Evolutionary conservation across 306 rosid species (phyloP), one percentile per base, ranked within the genome.

Genomic region (Inga laurina): DNA sequence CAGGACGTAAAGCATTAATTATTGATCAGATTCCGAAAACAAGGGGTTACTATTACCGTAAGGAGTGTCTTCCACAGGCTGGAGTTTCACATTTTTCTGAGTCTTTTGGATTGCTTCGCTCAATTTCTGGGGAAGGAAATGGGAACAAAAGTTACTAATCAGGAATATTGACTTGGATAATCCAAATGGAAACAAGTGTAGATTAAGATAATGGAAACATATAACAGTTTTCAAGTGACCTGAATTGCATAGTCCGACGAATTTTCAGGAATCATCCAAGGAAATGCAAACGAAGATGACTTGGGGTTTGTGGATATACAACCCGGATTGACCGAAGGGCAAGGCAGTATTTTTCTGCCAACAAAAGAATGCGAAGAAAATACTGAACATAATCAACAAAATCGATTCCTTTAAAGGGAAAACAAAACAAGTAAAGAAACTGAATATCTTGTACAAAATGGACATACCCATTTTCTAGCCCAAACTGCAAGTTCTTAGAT

Each of bases 331-430:
- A 73, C 81, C 14, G 98, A 91, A 15, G 99, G 99, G 84, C 99
- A 96, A 78, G 98, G 93, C 79, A 95, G 87, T 67, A 96, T 89
- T 86, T 92, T 96, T 75, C 98, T 96, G 93, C 91, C 91, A 81
- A 76, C 48, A 79, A 22, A 66, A 83, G 2, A 7, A 30, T 18
- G 41, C 37, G 9, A 45, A 41, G 62, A 68, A 34, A 74, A 74
- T 0, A 37, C 27, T 41, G 48, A 14, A 7, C 5, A 72, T 7
- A 15, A 9, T 4, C 4, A 30, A 3, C 7, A 39, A 44, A 64
- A 51, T 27, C 13, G 62, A 32, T 56, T 74, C 22, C 21, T 15
- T 22, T 0, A 44, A 27, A 27, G 30, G 48, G 54, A 18, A 52
- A 52, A 69, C 30, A 79, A 64, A 30, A 12, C 22, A 65, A 65